phyloP scores from a whole-genome alignment of 2,329 filamentous ascomycete species.

The Phoma herbarum region DNA sequence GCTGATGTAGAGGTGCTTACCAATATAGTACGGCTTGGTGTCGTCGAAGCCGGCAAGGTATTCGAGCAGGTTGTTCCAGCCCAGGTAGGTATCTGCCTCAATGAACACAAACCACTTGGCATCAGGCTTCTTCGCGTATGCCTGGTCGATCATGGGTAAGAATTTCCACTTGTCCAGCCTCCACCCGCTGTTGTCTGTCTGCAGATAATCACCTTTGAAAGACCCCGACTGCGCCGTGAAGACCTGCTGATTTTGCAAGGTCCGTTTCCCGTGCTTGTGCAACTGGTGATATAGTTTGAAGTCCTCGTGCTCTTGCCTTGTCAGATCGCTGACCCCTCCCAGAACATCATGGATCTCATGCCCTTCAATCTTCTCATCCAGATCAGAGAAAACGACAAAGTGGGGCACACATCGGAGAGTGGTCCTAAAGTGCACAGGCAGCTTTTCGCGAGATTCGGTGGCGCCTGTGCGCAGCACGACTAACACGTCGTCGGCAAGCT shows the following conservation, averaged over 20 bases:
- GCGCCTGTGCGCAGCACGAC: slow-evolving; percentile 69
- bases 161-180: slow-evolving; percentile 68
- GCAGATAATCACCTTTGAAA: slow-evolving; percentile 46
- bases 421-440: slow-evolving; percentile 66
- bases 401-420: slow-evolving; percentile 65
- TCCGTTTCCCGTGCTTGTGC: slow-evolving; percentile 55
- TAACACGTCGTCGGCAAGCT: slow-evolving; percentile 60
- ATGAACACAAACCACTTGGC: slow-evolving; percentile 53
- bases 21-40: slow-evolving; percentile 54
- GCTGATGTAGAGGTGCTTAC: slow-evolving; percentile 56
- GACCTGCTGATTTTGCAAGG: slow-evolving; percentile 46
- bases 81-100: slow-evolving; percentile 50
- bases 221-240: slow-evolving; percentile 46
- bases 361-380: slow-evolving; percentile 63
- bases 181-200: slow-evolving; percentile 57
- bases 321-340: slow-evolving; percentile 52
- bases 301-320: slow-evolving; percentile 56
- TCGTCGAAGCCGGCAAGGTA: slow-evolving; percentile 53
- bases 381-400: slow-evolving; percentile 67
- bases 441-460: slow-evolving; percentile 65
- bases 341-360: slow-evolving; percentile 60
- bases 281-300: slow-evolving; percentile 63
- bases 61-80: slow-evolving; percentile 52
- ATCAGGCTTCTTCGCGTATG: slow-evolving; percentile 49
- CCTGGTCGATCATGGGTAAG: slow-evolving; percentile 63